Base-by-base conservation (phyloP, 129 eudicot genomes). In the Glebionis coronaria region DNA sequence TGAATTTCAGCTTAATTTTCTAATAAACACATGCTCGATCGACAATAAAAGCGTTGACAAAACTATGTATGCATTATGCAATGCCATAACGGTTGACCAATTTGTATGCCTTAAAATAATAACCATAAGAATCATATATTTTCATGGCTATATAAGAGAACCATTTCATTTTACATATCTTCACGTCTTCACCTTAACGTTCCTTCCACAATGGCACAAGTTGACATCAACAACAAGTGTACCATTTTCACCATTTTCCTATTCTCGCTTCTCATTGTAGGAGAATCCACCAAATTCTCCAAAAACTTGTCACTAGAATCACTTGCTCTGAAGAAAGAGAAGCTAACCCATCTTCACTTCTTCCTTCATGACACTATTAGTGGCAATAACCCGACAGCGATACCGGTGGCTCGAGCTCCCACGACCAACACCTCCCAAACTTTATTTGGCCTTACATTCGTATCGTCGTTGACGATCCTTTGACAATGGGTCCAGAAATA, bases 301-400 rank as follows among this genome's bases (percentile, higher is more conserved):
- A 8, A 9, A 42, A 55, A 44, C 1, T 42, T 69, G 6, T 10
- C 73, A 14, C 65, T 53, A 55, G 40, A 56, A 42, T 69, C 73
- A 20, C 61, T 69, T 14, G 27, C 20, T 4, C 40, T 56, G 5
- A 40, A 56, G 55, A 69, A 69, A 69, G 44, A 56, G 40, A 69
- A 56, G 51, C 55, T 69, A 40, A 69, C 63, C 8, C 73, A 69
- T 28, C 64, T 69, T 10, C 73, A 69, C 44, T 69, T 69, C 38
- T 69, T 55, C 28, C 56, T 44, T 14, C 73, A 56, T 7, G 73
- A 69, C 44, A 14, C 44, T 14, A 12, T 55, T 1, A 11, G 64
- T 21, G 64, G 73, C 14, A 25, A 42, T 23, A 40, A 55, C 2
- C 65, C 73, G 3, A 12, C 73, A 8, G 42, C 21, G 1, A 6